Percentiles rank a stretch among this genome's conserved stretches.
Conservation (phyloP, 169 alveolate genomes). For the Cryptosporidium bovis region DNA sequence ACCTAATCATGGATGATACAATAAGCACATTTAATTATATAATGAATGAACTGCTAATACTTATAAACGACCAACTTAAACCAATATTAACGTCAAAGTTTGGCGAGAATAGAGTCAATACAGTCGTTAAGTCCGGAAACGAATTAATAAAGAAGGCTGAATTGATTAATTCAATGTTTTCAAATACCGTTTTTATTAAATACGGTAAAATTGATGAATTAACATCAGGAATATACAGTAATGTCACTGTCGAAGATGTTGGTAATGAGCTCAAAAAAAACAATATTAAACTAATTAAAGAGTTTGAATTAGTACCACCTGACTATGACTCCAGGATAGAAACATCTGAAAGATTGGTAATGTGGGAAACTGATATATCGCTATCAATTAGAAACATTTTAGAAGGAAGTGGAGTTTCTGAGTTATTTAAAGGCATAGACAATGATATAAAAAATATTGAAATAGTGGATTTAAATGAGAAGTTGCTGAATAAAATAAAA, state of each 20-base stretch:
- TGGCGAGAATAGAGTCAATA: not conserved
- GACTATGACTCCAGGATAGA: slow-evolving; percentile 10
- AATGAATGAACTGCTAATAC: slow-evolving; percentile 23
- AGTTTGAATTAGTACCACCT: slow-evolving; percentile 6
- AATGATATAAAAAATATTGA: not conserved
- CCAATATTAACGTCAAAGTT: slow-evolving; percentile 1
- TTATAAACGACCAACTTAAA: slow-evolving; percentile 20
- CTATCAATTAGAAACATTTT: slow-evolving; percentile 14
- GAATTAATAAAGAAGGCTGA: slow-evolving; percentile 18
- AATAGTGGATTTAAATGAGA: not conserved
- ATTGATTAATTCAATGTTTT: slow-evolving; percentile 26
- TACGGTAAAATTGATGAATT: slow-evolving; percentile 8
- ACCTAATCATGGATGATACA: not conserved
- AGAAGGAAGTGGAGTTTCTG: not conserved
- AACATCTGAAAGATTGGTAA: not conserved
- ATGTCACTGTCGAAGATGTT: not conserved
- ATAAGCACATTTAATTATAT: slow-evolving; percentile 10
- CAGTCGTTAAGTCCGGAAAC: slow-evolving; percentile 12
- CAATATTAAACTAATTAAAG: not conserved
- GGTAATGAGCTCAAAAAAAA: not conserved
- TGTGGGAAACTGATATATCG: slow-evolving; percentile 13
- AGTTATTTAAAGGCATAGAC: slow-evolving; percentile 1
- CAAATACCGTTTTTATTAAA: slow-evolving; percentile 14
- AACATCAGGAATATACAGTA: too few relatives aligned
- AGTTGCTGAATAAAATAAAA: not conserved